phyloP scores from a whole-genome alignment of 768 basidiomycete species.

The Tricholoma hemisulphureum region DNA sequence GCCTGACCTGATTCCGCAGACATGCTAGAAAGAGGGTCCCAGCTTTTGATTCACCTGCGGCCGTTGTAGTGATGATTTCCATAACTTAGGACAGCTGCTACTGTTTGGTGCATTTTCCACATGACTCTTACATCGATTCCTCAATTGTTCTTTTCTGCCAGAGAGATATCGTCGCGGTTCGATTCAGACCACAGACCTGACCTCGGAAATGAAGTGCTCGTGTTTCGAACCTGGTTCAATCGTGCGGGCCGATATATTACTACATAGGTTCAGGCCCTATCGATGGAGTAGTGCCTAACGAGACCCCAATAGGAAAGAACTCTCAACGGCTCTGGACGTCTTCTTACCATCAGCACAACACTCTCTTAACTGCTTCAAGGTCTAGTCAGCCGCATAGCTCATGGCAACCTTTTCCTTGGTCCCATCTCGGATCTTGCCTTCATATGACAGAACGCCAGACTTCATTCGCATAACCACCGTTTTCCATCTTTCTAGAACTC shows the following conservation, averaged over 20 bases:
- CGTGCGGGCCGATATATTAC: slow-evolving; percentile 8
- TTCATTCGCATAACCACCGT: slow-evolving; percentile 4
- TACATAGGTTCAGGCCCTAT: slow-evolving; percentile 11
- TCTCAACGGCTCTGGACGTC: not conserved
- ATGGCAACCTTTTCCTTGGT: slow-evolving; percentile 3
- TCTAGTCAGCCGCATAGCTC: not conserved
- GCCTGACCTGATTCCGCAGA: not conserved
- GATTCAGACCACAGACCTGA: slow-evolving; percentile 8
- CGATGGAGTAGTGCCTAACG: slow-evolving; percentile 9
- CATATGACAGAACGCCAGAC: slow-evolving; percentile 4
- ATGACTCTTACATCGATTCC: not conserved
- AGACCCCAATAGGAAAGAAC: slow-evolving; percentile 2
- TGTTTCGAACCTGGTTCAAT: slow-evolving; percentile 19
- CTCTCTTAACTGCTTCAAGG: not conserved
- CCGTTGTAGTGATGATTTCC: not conserved
- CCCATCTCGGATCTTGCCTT: slow-evolving; percentile 6
- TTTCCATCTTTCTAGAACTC: slow-evolving; percentile 6
- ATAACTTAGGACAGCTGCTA: not conserved
- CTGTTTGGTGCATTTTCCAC: not conserved
- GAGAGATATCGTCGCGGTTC: not conserved
- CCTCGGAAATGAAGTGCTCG: slow-evolving; percentile 37
- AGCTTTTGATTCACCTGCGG: not conserved
- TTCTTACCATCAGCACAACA: not conserved
- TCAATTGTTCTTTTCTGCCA: not conserved
- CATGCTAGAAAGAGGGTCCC: not conserved